Conservation (phyloP, 1,284 basidiomycete species). For the Xerocomus minutiporus region DNA sequence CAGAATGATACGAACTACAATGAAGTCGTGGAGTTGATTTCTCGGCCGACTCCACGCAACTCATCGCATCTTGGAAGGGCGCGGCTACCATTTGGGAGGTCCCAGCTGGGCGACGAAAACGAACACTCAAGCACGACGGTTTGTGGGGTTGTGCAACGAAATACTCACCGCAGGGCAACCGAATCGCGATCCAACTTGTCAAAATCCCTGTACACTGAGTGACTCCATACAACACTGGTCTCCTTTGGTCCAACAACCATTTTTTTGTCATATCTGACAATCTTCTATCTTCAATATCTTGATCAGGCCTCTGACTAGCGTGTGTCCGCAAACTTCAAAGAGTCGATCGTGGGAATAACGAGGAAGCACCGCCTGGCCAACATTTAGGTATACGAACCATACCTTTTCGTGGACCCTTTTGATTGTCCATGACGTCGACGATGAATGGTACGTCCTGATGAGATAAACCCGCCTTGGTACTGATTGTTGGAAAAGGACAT, state of each 20-base stretch:
- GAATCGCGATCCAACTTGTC: background rate
- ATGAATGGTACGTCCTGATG: too few species aligned
- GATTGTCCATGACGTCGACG: too few species aligned
- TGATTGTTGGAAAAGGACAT: too few species aligned
- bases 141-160: conserved; percentile 7
- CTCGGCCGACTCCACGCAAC: conserved; percentile 12
- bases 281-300: too few species aligned
- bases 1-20: background rate
- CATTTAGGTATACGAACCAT: too few species aligned
- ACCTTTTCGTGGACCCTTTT: too few species aligned
- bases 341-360: too few species aligned
- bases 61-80: background rate
- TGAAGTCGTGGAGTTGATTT: conserved; percentile 8
- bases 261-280: conserved; percentile 4
- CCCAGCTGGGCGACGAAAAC: background rate
- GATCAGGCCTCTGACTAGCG: too few species aligned
- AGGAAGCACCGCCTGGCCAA: too few species aligned
- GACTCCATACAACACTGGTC: conserved; percentile 4
- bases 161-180: conserved; percentile 7
- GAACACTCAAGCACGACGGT: conserved; percentile 1
- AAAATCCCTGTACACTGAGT: background rate
- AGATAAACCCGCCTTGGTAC: too few species aligned
- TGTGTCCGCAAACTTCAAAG: too few species aligned
- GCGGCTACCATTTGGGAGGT: conserved; percentile 8
- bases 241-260: conserved; percentile 6